phyloP scores from a whole-genome alignment of 2,329 filamentous ascomycete species.

The Exophiala sideris region DNA sequence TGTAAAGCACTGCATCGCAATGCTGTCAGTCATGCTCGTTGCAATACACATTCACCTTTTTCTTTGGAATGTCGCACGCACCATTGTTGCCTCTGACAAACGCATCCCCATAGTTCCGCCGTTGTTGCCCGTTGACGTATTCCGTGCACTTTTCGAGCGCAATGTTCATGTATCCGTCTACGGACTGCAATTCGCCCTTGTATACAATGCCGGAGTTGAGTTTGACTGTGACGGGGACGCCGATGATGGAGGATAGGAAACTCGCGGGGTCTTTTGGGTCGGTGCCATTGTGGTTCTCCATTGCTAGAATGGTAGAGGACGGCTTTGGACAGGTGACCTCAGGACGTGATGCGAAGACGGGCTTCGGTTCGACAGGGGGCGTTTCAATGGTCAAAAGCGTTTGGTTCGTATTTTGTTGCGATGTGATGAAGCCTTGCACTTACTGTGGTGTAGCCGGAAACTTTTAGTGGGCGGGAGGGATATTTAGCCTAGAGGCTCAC shows the following conservation, averaged over 20 bases:
- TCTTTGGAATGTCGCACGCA: conserved; percentile 35
- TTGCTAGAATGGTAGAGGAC: background rate
- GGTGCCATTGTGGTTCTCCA: conserved; percentile 23
- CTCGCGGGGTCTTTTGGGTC: conserved; percentile 75
- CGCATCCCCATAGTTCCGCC: conserved; percentile 84
- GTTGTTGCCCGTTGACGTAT: conserved; percentile 78
- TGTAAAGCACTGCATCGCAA: conserved; percentile 24
- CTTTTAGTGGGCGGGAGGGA: too few relatives aligned
- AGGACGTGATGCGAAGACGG: too few relatives aligned
- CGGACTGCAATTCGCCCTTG: conserved; percentile 94
- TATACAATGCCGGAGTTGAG: conserved; percentile 98
- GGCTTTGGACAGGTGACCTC: too few relatives aligned
- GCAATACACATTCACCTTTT: too few relatives aligned
- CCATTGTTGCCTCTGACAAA: conserved; percentile 97
- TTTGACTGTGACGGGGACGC: conserved; percentile 90
- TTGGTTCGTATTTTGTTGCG: too few relatives aligned
- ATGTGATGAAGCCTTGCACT: too few relatives aligned
- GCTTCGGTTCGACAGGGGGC: too few relatives aligned
- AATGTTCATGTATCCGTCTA: conserved; percentile 99
- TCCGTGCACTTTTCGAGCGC: conserved; percentile 94
- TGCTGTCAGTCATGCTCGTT: too few relatives aligned
- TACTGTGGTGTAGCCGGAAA: too few relatives aligned
- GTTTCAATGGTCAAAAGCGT: too few relatives aligned
- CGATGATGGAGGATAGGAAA: conserved; percentile 92
- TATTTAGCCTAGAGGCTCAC: too few relatives aligned